Evolutionary conservation across 179 eudicot species (phyloP).

Genomic region (Beta corolliflora): DNA sequence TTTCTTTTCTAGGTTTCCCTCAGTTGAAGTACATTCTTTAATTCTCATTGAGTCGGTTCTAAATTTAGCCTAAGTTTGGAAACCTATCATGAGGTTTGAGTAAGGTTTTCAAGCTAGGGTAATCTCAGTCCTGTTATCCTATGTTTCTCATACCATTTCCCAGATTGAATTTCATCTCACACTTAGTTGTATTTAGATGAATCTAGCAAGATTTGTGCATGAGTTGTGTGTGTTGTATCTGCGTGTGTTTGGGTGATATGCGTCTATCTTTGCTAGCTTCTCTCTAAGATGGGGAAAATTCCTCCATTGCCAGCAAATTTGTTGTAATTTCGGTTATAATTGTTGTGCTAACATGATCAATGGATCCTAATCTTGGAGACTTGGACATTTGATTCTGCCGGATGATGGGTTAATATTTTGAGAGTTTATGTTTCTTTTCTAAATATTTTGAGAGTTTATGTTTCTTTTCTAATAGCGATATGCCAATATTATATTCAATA

Average conservation of each 20-base stretch:
- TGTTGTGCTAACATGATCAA: background rate
- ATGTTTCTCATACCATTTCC: background rate
- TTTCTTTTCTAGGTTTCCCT: conserved; percentile 3
- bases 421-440: no score
- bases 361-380: background rate
- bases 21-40: conserved; percentile 37
- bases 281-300: background rate
- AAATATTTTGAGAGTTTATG: no score
- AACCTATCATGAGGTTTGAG: conserved; percentile 26
- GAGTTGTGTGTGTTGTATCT: background rate
- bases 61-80: conserved; percentile 19
- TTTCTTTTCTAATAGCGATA: no score
- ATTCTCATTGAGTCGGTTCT: conserved; percentile 15
- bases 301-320: background rate
- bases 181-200: background rate
- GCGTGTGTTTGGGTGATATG: background rate
- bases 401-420: background rate
- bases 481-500: no score
- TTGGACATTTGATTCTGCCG: background rate
- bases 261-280: no score
- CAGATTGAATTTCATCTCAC: conserved; percentile 18
- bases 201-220: conserved; percentile 4
- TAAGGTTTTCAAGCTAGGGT: conserved; percentile 23
- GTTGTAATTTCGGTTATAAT: background rate
- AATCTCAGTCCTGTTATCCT: conserved; percentile 24